Evolutionary conservation across 1,284 basidiomycete genomes (phyloP), one percentile per base, ranked within the genome.

Genomic region (Sanguinoderma infundibulare): DNA sequence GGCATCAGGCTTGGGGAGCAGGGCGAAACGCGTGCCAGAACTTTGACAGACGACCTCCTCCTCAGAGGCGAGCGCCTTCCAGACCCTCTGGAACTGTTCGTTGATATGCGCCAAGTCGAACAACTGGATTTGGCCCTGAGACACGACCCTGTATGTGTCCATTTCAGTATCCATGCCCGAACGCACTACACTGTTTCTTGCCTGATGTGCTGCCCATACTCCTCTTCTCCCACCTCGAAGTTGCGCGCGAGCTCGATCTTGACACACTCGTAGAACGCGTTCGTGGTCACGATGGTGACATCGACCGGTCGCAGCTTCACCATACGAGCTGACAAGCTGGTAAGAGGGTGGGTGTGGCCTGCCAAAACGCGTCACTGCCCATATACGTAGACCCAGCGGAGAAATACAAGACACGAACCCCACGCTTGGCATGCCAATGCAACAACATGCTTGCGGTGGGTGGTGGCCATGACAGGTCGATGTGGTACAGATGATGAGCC

Each of bases 141-240:
- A 35, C 15, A 60, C 30, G 8, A 71, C 63, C 51, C 71, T 60
- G 22, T 5, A 51, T 32, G n/a, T 0, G 8, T 3, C 24, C 4
- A n/a, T n/a, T 26, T 28, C 26, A 28, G 24, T 3, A 5, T 46
- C 2, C 15, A 4, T 7, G 42, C 42, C 14, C 26, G 15, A 28
- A 26, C 14, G 15, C 9, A 15, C 28, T 7, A 26, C 14, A 20
- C 14, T 15, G 42, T 9, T 28, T 6, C 24, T 6, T 15, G 5
- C 42, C 42, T 46, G 9, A 46, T 3, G 6, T 26, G 42, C 24
- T 28, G 14, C 42, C 5, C 24, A 26, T 28, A 46, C 24, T 46
- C n/a, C n/a, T n/a, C n/a, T n/a, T n/a, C n/a, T n/a, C n/a, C n/a
- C n/a, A n/a, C n/a, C n/a, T n/a, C n/a, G n/a, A n/a, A n/a, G n/a